Percentiles rank a stretch among this genome's conserved stretches.
These are phyloP conservation scores for Tetraselmis striata DNA, from an alignment of 139 green algal species.

Conservation along the genomic window DNA sequence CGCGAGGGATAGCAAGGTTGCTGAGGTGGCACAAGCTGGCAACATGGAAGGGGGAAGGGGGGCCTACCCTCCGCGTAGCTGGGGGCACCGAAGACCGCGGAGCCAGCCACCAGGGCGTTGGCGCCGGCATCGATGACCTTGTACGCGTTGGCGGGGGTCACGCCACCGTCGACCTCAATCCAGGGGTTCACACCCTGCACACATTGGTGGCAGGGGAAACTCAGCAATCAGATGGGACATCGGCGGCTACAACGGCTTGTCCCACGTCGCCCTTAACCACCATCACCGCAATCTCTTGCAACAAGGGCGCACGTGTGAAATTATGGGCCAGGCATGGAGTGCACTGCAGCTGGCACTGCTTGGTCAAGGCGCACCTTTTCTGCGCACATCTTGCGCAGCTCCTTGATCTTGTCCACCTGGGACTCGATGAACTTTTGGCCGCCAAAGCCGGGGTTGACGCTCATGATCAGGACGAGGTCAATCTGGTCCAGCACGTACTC, in stretches of 20 bases:
- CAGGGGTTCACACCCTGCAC: constrained; percentile 86
- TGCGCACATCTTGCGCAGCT: constrained; percentile 83
- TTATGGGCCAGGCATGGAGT: no score
- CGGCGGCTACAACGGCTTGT: no score
- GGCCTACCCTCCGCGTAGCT: constrained; percentile 30
- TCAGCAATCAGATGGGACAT: no score
- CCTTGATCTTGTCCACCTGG: constrained; percentile 88
- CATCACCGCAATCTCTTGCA: no score
- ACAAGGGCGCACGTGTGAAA: no score
- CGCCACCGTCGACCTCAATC: constrained; percentile 97
- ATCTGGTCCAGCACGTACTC: constrained; percentile 86
- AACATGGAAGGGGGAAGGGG: no score
- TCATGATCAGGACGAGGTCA: constrained; percentile 97
- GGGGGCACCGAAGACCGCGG: constrained; percentile 77
- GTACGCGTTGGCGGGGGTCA: constrained; percentile 88
- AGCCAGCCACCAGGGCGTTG: constrained; percentile 94
- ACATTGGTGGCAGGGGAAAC: no score
- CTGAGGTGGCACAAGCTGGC: no score
- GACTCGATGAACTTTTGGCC: constrained; percentile 98
- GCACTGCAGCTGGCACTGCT: no score
- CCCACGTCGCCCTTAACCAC: no score
- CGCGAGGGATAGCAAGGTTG: no score
- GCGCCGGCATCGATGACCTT: constrained; percentile 91
- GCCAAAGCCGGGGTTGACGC: constrained; percentile 97
- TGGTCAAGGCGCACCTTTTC: constrained; percentile 55